A percentile compares a stretch with the other conserved stretches of the same genome.
Evolutionary conservation across 495 filamentous ascomycete genomes (phyloP).

Genomic region (Massariosphaeria phaeospora): DNA sequence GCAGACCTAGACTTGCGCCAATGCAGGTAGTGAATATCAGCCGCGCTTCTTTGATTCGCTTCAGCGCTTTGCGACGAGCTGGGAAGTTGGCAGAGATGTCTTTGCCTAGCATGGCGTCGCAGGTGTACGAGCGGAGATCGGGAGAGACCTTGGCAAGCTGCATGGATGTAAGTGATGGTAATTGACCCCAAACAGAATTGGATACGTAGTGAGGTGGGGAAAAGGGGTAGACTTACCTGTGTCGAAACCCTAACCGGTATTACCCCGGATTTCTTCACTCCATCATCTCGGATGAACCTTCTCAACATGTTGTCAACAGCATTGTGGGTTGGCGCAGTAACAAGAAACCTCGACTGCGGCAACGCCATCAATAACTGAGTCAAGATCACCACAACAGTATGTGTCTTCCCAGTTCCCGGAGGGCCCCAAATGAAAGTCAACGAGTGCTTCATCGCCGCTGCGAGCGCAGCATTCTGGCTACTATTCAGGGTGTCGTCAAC

Average conservation of each 20-base stretch:
- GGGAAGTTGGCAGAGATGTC: conserved; percentile 41
- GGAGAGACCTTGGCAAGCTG: conserved; percentile 46
- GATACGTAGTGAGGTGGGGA: too few relatives aligned
- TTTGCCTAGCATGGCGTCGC: conserved; percentile 48
- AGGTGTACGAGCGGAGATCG: conserved; percentile 44
- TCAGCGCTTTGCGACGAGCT: conserved; percentile 42
- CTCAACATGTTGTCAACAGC: conserved; percentile 51
- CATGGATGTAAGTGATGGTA: conserved; percentile 1
- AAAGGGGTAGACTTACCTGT: conserved; percentile 39
- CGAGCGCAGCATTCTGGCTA: conserved; percentile 46
- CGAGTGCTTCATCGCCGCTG: conserved; percentile 37
- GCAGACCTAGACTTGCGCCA: conserved; percentile 47
- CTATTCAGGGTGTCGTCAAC: conserved; percentile 38
- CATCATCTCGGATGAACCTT: conserved; percentile 38
- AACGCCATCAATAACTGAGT: conserved; percentile 36
- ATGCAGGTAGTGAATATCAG: conserved; percentile 51
- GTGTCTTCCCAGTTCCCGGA: conserved; percentile 52
- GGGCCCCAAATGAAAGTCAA: conserved; percentile 51
- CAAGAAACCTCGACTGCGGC: conserved; percentile 39
- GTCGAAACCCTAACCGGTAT: conserved; percentile 45
- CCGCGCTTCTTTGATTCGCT: conserved; percentile 40
- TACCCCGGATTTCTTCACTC: conserved; percentile 2
- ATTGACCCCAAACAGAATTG: too few relatives aligned
- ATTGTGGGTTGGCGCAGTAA: conserved; percentile 51
- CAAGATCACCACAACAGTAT: conserved; percentile 48